phyloP scores from a whole-genome alignment of 2,329 filamentous ascomycete genomes.

The Venturia pyrina region DNA sequence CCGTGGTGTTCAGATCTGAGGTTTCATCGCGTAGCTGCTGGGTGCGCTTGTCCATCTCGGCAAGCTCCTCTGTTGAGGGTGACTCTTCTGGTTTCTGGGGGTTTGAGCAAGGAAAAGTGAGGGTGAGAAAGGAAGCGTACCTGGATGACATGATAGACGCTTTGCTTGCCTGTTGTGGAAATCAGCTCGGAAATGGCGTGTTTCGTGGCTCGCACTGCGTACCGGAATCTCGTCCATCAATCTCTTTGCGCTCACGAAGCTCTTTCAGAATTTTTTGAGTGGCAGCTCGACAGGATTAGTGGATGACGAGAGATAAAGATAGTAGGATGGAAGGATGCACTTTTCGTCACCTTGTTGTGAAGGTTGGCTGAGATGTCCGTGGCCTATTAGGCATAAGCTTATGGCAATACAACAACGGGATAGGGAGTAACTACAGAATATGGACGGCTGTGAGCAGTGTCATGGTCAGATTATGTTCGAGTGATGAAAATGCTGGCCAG shows the following conservation, averaged over 20 bases:
- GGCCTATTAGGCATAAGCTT: conserved; percentile 24
- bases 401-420: neutral
- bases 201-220: conserved; percentile 13
- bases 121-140: conserved; percentile 19
- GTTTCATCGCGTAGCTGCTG: conserved; percentile 36
- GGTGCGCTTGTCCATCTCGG: conserved; percentile 40
- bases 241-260: conserved; percentile 48
- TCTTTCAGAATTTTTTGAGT: conserved; percentile 53
- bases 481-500: neutral
- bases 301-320: neutral
- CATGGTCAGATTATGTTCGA: neutral
- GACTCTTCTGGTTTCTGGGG: conserved; percentile 34
- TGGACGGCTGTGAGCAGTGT: conserved; percentile 33
- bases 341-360: conserved; percentile 50
- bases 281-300: conserved; percentile 33
- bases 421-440: conserved; percentile 35
- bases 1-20: conserved; percentile 31
- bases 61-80: conserved; percentile 37
- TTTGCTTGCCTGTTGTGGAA: conserved; percentile 43
- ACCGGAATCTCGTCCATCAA: conserved; percentile 48
- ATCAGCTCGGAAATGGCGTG: neutral
- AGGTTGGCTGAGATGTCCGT: conserved; percentile 52
- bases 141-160: conserved; percentile 48
- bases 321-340: conserved; percentile 20
- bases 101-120: neutral